Conservation (phyloP, 805 yeast species). For the Kazachstania bromeliacearum region DNA sequence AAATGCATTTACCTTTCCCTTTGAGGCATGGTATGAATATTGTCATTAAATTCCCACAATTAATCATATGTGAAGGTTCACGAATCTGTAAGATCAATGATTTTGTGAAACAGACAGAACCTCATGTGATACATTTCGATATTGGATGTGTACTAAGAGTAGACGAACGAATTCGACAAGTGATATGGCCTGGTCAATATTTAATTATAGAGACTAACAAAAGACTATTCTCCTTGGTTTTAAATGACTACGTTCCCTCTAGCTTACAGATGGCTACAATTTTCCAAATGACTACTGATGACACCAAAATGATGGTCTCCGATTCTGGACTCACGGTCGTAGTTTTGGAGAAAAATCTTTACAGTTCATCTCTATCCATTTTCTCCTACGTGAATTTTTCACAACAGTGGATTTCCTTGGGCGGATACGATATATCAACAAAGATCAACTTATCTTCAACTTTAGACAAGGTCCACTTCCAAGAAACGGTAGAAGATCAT, state of each 20-base stretch:
- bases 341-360: slow-evolving; percentile 4
- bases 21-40: neutral
- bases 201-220: slow-evolving; percentile 6
- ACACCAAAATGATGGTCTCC: slow-evolving; percentile 1
- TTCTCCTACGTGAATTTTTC: neutral
- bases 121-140: slow-evolving; percentile 2
- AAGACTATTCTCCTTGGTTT: slow-evolving; percentile 4
- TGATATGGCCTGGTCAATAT: neutral
- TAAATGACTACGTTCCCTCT: neutral
- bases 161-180: slow-evolving; percentile 1
- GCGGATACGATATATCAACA: slow-evolving; percentile 9
- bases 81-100: slow-evolving; percentile 2
- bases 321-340: slow-evolving; percentile 1
- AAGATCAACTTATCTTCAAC: too few relatives aligned
- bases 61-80: slow-evolving; percentile 1
- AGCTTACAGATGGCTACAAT: slow-evolving; percentile 1
- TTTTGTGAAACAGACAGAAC: neutral
- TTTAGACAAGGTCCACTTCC: too few relatives aligned
- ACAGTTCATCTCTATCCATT: slow-evolving; percentile 3
- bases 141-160: slow-evolving; percentile 2
- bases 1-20: neutral
- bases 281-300: neutral
- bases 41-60: slow-evolving; percentile 5
- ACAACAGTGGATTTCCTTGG: slow-evolving; percentile 11
- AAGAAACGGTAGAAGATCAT: too few relatives aligned